Percentiles rank a stretch among this genome's conserved stretches.
These are phyloP conservation scores for Hyphopichia wangnamkhiaoensis DNA, from an alignment of 1,139 yeast species.

Conservation along the genomic window DNA sequence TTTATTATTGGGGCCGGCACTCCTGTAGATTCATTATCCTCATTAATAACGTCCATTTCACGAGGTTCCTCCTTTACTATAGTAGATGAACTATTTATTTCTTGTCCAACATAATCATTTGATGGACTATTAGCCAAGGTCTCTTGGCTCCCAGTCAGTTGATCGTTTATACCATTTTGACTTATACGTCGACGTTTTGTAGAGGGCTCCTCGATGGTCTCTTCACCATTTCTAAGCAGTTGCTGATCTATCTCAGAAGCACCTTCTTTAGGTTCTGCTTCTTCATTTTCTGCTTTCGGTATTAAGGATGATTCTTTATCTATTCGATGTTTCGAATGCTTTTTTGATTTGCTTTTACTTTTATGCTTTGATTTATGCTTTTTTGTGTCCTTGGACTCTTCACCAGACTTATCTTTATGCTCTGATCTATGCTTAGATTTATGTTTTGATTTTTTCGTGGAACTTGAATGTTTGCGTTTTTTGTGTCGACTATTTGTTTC, in stretches of 20 bases:
- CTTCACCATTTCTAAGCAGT: too few relatives aligned
- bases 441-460: too few relatives aligned
- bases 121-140: not conserved
- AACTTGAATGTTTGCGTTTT: too few relatives aligned
- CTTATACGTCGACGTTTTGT: too few relatives aligned
- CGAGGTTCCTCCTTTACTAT: too few relatives aligned
- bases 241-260: too few relatives aligned
- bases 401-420: constrained; percentile 5
- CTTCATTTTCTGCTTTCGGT: not conserved
- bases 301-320: not conserved
- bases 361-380: constrained; percentile 1
- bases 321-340: not conserved
- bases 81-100: too few relatives aligned
- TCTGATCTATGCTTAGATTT: constrained; percentile 1
- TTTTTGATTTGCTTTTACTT: constrained; percentile 1
- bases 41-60: not conserved
- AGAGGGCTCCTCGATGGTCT: too few relatives aligned
- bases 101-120: not conserved
- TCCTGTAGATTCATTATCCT: too few relatives aligned
- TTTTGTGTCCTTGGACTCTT: constrained; percentile 3
- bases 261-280: not conserved
- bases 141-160: too few relatives aligned
- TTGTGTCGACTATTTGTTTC: too few relatives aligned
- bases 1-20: not conserved
- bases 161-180: too few relatives aligned